Percentiles rank a stretch among this genome's conserved stretches.
phyloP scores from a whole-genome alignment of 305 asterid species.

The Petunia hybrid region DNA sequence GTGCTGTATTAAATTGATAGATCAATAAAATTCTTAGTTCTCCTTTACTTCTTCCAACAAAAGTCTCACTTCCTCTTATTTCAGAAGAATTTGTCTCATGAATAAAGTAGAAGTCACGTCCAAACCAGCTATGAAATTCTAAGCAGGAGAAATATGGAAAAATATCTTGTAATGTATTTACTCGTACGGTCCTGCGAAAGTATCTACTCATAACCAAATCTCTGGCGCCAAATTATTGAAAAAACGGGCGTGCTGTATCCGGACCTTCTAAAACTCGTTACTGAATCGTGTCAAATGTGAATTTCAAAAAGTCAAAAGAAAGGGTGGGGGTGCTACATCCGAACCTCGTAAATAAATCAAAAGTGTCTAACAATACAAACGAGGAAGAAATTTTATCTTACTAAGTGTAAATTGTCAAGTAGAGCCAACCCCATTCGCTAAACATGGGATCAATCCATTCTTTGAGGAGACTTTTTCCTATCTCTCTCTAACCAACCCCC shows the following conservation, averaged over 20 bases:
- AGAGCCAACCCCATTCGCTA: conserved; percentile 1
- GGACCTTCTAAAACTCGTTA: too few relatives aligned
- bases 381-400: background rate
- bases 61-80: background rate
- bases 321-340: too few relatives aligned
- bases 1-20: background rate
- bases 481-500: too few relatives aligned
- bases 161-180: too few relatives aligned
- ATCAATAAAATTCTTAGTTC: conserved; percentile 8
- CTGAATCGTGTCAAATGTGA: too few relatives aligned
- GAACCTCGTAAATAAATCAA: background rate
- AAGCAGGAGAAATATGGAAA: background rate
- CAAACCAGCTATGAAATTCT: background rate
- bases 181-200: too few relatives aligned
- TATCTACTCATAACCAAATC: too few relatives aligned
- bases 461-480: background rate
- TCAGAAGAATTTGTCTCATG: conserved; percentile 25
- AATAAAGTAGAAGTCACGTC: background rate
- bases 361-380: background rate
- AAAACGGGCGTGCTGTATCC: too few relatives aligned
- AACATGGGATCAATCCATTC: background rate
- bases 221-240: too few relatives aligned
- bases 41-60: conserved; percentile 14
- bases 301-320: too few relatives aligned
- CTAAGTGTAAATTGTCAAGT: conserved; percentile 1